These are phyloP conservation scores for Tremella fuciformis DNA, from an alignment of 768 basidiomycete genomes.

Conservation along the genomic window DNA sequence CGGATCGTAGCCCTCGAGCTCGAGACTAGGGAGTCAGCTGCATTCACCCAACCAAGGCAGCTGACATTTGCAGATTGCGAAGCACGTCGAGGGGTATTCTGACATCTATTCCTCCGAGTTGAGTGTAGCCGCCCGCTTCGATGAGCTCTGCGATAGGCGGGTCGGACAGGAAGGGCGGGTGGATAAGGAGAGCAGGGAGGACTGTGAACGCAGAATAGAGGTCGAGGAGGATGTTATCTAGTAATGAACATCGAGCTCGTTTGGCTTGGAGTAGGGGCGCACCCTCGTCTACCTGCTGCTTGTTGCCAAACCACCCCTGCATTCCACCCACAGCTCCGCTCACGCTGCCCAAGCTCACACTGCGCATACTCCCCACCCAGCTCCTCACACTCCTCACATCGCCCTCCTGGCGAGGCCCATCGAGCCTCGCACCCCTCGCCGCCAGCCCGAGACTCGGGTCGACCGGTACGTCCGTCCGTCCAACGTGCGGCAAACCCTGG, in stretches of 20 bases:
- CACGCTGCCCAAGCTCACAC: constrained; percentile 43
- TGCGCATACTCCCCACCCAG: constrained; percentile 51
- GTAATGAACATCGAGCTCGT: background rate
- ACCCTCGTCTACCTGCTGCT: constrained; percentile 47
- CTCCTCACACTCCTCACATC: constrained; percentile 48
- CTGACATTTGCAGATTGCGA: constrained; percentile 43
- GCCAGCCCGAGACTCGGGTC: constrained; percentile 36
- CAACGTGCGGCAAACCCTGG: constrained; percentile 42
- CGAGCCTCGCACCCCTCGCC: constrained; percentile 35
- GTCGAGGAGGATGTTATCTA: constrained; percentile 41
- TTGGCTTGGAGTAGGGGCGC: constrained; percentile 9
- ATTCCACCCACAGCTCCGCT: constrained; percentile 8
- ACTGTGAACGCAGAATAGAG: constrained; percentile 49
- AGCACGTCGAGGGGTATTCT: constrained; percentile 47
- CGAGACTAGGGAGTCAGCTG: constrained; percentile 32
- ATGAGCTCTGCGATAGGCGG: constrained; percentile 45
- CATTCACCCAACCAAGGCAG: background rate
- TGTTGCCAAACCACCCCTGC: constrained; percentile 41
- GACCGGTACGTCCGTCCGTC: constrained; percentile 47
- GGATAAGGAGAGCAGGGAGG: constrained; percentile 47
- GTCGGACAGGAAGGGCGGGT: constrained; percentile 44
- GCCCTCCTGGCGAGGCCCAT: constrained; percentile 33
- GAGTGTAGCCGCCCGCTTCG: constrained; percentile 48
- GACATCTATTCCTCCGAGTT: constrained; percentile 47
- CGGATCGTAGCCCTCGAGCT: constrained; percentile 50